Percentiles rank a stretch among this genome's conserved stretches.
Conservation (phyloP, 805 yeast genomes). For the Candida ovalis region DNA sequence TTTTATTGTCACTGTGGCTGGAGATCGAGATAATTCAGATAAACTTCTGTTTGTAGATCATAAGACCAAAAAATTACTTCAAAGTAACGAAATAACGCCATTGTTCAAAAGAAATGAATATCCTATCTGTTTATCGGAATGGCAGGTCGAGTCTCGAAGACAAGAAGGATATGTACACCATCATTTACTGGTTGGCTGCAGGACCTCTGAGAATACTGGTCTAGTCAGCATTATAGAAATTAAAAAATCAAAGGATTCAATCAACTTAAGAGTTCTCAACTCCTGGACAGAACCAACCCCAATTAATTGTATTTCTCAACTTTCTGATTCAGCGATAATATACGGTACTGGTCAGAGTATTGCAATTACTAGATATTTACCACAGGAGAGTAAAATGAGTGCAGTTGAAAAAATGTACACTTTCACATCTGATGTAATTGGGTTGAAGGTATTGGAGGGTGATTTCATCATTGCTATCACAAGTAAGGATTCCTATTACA, state of each 20-base stretch:
- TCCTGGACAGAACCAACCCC: conserved; percentile 20
- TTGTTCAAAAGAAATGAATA: conserved; percentile 21
- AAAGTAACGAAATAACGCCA: not conserved
- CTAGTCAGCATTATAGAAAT: conserved; percentile 28
- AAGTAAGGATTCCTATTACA: conserved; percentile 24
- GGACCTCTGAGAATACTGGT: conserved; percentile 16
- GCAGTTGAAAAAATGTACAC: conserved; percentile 8
- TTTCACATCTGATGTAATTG: conserved; percentile 18
- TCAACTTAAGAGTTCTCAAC: conserved; percentile 15
- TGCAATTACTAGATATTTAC: conserved; percentile 15
- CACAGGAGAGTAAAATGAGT: conserved; percentile 21
- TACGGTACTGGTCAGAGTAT: conserved; percentile 19
- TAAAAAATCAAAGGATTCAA: conserved; percentile 11
- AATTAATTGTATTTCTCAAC: conserved; percentile 21
- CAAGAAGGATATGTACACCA: conserved; percentile 16
- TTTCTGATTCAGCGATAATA: conserved; percentile 22
- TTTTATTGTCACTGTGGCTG: conserved; percentile 18
- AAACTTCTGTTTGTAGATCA: conserved; percentile 25
- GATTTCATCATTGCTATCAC: conserved; percentile 26
- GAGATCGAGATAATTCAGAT: conserved; percentile 1
- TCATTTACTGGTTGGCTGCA: conserved; percentile 34
- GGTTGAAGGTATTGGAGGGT: conserved; percentile 19
- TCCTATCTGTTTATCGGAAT: conserved; percentile 31
- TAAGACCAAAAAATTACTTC: conserved; percentile 11
- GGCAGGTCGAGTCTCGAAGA: conserved; percentile 28